Percentiles rank a stretch among this genome's conserved stretches.
Conservation (phyloP, 2,329 filamentous ascomycete species). For the Ceratocystis eucalypticola region DNA sequence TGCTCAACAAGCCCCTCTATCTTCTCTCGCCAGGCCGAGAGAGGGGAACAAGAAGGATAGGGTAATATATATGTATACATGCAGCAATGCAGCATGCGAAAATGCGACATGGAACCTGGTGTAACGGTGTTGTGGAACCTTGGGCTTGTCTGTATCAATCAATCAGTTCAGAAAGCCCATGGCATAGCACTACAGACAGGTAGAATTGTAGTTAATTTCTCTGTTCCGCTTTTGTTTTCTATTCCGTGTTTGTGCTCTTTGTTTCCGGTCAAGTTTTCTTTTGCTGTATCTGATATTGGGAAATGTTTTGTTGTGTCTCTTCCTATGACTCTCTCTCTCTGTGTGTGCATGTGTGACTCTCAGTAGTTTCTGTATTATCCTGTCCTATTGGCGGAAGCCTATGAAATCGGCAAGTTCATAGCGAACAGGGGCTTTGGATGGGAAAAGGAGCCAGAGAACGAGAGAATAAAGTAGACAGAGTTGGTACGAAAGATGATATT, state of each 20-base stretch:
- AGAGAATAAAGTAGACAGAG: not conserved
- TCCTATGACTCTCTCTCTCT: not conserved
- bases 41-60: not conserved
- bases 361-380: not conserved
- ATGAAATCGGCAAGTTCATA: not conserved
- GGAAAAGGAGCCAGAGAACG: not conserved
- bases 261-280: not conserved
- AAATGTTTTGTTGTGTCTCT: not conserved
- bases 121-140: constrained; percentile 1
- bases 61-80: not conserved
- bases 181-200: not conserved
- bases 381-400: not conserved
- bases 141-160: not conserved
- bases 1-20: not conserved
- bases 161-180: not conserved
- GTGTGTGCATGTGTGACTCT: not conserved
- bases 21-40: not conserved
- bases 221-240: not conserved
- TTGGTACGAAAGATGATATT: not conserved
- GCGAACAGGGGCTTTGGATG: not conserved
- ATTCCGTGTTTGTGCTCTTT: not conserved
- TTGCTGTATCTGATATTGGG: not conserved
- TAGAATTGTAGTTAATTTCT: not conserved
- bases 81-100: not conserved
- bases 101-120: not conserved